Base-by-base conservation (phyloP, 2,329 filamentous ascomycete genomes). In the Hypoxylon sp. region DNA sequence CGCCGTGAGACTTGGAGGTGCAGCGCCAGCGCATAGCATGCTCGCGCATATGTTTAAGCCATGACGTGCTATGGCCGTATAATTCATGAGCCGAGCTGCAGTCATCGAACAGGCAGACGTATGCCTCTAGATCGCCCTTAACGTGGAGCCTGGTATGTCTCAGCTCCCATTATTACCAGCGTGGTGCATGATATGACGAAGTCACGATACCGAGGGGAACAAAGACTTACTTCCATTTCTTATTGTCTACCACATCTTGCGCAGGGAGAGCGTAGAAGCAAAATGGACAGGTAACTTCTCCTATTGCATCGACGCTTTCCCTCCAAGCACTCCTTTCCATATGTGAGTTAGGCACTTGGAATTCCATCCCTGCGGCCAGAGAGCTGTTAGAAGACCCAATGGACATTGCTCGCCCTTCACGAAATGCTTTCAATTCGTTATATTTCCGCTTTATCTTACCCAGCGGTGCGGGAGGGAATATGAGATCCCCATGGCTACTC, bases 191-290 rank as follows among this genome's bases (percentile, higher is more conserved):
- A n/a, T n/a, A n/a, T n/a, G n/a, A n/a, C n/a, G n/a, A n/a, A n/a
- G n/a, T n/a, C n/a, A n/a, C n/a, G n/a, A n/a, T n/a, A 33, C 5
- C 15, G 6, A 33, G 5, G 29, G 11, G 4, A 33, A 33, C 45
- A 21, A 23, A 11, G 7, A 49, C 52, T 15, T n/a, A 55, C 52
- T 20, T 54, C 49, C 55, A 58, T 38, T 33, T 33, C 21, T 33
- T 13, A 26, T 45, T 26, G 24, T 54, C 45, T 26, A 37, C 40
- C 6, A 54, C 27, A 17, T 58, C 55, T 2, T 6, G 24, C 11
- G 8, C 20, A 8, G 55, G 45, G 27, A 58, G 55, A 15, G 46
- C 49, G n/a, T 58, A 45, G 10, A 58, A 29, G 11, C 55, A 58
- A 21, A 48, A 58, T 4, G 49, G 55, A 8, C 55, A 58, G 13